Evolutionary conservation across 2,329 filamentous ascomycete species (phyloP).

Genomic region (Mariannaea sp.): DNA sequence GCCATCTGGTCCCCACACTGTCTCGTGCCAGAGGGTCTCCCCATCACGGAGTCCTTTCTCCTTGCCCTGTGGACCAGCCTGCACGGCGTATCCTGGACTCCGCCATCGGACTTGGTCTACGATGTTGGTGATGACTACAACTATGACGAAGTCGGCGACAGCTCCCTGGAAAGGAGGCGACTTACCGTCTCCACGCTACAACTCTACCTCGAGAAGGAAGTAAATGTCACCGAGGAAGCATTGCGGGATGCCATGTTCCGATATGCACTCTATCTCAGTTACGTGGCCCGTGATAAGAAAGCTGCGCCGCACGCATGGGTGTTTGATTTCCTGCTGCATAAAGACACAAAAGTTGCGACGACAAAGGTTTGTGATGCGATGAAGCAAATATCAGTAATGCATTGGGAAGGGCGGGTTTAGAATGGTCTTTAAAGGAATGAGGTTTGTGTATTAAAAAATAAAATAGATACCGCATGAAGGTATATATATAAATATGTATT

Average conservation of each 20-base stretch:
- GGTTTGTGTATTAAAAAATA: conserved; percentile 9
- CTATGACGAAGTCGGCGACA: too few species aligned
- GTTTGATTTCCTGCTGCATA: conserved; percentile 30
- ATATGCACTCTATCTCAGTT: conserved; percentile 45
- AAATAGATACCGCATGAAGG: conserved; percentile 9
- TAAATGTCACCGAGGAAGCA: conserved; percentile 27
- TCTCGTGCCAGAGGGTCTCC: conserved; percentile 38
- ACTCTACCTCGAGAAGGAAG: conserved; percentile 30
- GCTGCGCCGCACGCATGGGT: conserved; percentile 42
- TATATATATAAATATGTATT: too few species aligned
- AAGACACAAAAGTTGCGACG: not conserved
- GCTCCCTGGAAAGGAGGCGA: not conserved
- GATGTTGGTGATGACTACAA: not conserved
- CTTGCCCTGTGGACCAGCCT: conserved; percentile 40
- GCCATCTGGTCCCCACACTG: conserved; percentile 46
- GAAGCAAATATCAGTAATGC: conserved; percentile 1
- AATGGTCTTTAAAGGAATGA: conserved; percentile 3
- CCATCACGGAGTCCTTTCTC: conserved; percentile 40
- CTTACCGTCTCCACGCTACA: conserved; percentile 26
- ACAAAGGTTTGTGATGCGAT: not conserved
- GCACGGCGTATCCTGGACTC: conserved; percentile 33
- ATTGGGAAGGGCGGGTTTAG: conserved; percentile 1
- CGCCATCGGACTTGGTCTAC: conserved; percentile 11
- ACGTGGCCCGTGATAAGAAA: conserved; percentile 32
- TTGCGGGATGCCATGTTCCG: conserved; percentile 41